phyloP scores from a whole-genome alignment of 139 green algal species.

The Mychonastes homosphaera region DNA sequence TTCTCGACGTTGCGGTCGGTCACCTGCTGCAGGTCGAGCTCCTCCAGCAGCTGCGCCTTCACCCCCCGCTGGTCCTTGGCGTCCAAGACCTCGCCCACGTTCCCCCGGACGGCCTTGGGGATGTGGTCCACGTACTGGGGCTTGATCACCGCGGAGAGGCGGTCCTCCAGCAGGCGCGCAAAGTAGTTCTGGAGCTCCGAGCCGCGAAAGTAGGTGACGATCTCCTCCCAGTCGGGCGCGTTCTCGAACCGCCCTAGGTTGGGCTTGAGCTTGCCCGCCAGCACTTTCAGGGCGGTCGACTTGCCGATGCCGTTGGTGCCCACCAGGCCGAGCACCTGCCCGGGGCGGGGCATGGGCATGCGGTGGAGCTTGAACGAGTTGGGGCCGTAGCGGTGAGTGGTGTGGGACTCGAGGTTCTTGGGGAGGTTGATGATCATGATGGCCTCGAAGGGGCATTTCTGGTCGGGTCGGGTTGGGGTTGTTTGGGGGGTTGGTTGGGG shows the following conservation, averaged over 20 bases:
- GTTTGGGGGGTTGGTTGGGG: too few species aligned
- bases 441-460: constrained; percentile 99
- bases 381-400: constrained; percentile 94
- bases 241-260: constrained; percentile 90
- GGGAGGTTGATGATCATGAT: constrained; percentile 99
- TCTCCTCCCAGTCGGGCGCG: constrained; percentile 94
- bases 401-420: constrained; percentile 93
- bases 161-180: constrained; percentile 89
- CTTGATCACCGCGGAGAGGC: constrained; percentile 75
- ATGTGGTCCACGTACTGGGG: constrained; percentile 86
- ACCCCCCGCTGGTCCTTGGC: constrained; percentile 74
- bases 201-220: constrained; percentile 92
- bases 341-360: constrained; percentile 75
- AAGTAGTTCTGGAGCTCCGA: constrained; percentile 99
- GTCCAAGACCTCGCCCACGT: constrained; percentile 68
- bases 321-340: constrained; percentile 95
- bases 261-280: constrained; percentile 96
- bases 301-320: constrained; percentile 99
- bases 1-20: constrained; percentile 90
- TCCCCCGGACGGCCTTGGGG: constrained; percentile 87
- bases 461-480: too few species aligned
- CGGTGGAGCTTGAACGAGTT: constrained; percentile 99
- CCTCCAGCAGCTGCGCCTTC: constrained; percentile 47
- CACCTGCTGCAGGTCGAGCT: constrained; percentile 82
- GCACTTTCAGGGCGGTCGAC: constrained; percentile 91